Evolutionary conservation across 306 rosid species (phyloP).

Genomic region (Cicer bijugum): DNA sequence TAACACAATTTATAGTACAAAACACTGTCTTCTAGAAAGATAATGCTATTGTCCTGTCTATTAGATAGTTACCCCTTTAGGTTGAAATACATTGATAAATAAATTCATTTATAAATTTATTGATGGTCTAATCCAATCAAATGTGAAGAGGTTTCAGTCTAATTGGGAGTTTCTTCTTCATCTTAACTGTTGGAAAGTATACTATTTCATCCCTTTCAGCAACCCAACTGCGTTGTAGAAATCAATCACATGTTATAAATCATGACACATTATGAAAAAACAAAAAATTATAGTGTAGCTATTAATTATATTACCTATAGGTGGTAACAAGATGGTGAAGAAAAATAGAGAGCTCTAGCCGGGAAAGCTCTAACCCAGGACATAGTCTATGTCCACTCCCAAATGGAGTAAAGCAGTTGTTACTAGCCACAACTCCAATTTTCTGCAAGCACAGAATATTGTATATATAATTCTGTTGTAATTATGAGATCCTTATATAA

Average conservation of each 20-base stretch:
- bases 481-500: background rate
- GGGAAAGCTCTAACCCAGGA: constrained; percentile 86
- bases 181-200: constrained; percentile 82
- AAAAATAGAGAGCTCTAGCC: constrained; percentile 71
- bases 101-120: too few relatives aligned
- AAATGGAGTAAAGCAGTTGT: constrained; percentile 69
- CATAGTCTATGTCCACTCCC: constrained; percentile 95
- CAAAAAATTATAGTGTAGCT: background rate
- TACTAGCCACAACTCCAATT: constrained; percentile 50
- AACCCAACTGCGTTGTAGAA: constrained; percentile 62
- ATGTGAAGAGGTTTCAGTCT: constrained; percentile 48
- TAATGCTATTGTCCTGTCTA: constrained; percentile 27
- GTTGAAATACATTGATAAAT: background rate
- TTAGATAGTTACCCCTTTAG: background rate
- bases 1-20: constrained; percentile 35
- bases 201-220: constrained; percentile 68
- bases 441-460: constrained; percentile 39
- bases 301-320: constrained; percentile 53
- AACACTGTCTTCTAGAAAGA: constrained; percentile 16
- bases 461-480: background rate
- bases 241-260: background rate
- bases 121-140: constrained; percentile 38
- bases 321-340: constrained; percentile 72
- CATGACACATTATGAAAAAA: background rate
- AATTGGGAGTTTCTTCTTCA: constrained; percentile 79